Evolutionary conservation across 768 basidiomycete genomes (phyloP), one percentile per base, ranked within the genome.

Genomic region (Russula compacta): DNA sequence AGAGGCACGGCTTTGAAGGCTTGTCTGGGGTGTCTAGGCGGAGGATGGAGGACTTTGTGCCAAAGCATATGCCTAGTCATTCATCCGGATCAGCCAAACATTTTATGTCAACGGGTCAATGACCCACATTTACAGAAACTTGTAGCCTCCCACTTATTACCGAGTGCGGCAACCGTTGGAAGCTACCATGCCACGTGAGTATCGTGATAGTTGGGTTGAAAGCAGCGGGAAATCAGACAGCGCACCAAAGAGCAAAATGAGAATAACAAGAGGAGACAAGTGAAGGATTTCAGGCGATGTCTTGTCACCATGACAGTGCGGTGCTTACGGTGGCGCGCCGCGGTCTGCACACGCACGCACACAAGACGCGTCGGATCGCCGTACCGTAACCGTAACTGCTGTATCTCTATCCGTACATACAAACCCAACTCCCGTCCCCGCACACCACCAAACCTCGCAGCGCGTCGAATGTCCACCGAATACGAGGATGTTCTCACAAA

Each of bases 401-500:
- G 24, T 29, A 29, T 29, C 24, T 29, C 24, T 29, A 29, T 38
- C 15, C 6, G 17, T 14, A 43, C 33, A 36, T 12, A n/a, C 35
- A 21, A 14, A 60, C 21, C 42, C 24, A 55, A 6, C 19, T 17
- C 48, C 19, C 33, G 17, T 24, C 6, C 36, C 33, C 14, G 12
- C 36, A 33, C 46, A 40, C 40, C 29, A 11, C 32, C 8, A 17
- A 48, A 24, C 12, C 50, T 52, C 50, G 50, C 50, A 40, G 29
- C 40, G 33, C 51, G 39, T 19, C 54, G 61, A 55, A 93, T 92
- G 91, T 85, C 87, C 64, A 81, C 85, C 57, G 91, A 92, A 77
- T 92, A 85, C 74, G 91, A 93, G 73, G 91, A 93, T 72, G 91
- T 93, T 67, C 83, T 97, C 72, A 95, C 95, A 60, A 98, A 98